Evolutionary conservation across 495 filamentous ascomycete genomes (phyloP), one percentile per base, ranked within the genome.

Genomic region (Tetracladium marchalianum): DNA sequence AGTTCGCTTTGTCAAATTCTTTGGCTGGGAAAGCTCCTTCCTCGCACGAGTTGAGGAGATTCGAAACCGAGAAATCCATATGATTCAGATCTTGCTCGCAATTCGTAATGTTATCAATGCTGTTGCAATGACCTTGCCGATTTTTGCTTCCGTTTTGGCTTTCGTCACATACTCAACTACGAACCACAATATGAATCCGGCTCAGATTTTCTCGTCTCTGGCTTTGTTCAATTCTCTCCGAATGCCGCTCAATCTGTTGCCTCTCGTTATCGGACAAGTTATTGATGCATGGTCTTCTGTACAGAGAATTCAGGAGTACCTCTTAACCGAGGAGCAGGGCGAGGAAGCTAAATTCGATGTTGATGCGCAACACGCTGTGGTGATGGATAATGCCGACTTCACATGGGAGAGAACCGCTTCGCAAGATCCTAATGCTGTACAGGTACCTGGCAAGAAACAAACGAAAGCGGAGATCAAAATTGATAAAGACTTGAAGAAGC

Each of bases 1-100:
- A 1, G 90, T 95, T 38, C 76, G 88, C 13, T 96, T 97, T 55
- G 89, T 97, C 61, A 97, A 97, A 62, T 95, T 76, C 64, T 96
- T 95, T 59, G 90, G 86, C 7, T 97, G 90, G 90, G 90, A 97
- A 56, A 79, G 72, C 31, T 80, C 81, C 39, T 97, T 97, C 60
- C 67, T 95, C 4, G 67, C 72, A n/a, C 77, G 88, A 13, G 69
- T 97, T 9, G 70, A 73, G 40, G 70, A 78, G 15, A 83, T 90
- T 43, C 78, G 90, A 38, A 68, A 66, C 24, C 71, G 70, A 37
- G 90, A 97, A 59, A 85, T 97, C 54, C 62, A 68, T 11, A 75
- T 80, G 4, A 87, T 95, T 42, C 88, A 93, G 55, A 66, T 87
- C 11, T 62, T 97, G 13, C 67, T 95, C 22, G 75, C 82, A 2